These are phyloP conservation scores for Litsea cubeba DNA, from an alignment of 164 flowering plant genomes.

Conservation along the genomic window DNA sequence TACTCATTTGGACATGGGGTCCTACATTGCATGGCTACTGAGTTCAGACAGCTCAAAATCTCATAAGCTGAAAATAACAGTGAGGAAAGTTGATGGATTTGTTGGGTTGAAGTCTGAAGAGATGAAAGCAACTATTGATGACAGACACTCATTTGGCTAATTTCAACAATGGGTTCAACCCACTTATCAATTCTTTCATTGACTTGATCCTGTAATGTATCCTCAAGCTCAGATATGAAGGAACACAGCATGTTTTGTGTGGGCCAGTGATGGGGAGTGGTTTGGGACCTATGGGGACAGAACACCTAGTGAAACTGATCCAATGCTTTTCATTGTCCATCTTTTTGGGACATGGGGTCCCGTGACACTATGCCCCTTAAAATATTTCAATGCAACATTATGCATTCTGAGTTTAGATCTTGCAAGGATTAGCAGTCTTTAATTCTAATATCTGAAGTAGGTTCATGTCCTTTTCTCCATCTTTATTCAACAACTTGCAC, in stretches of 20 bases:
- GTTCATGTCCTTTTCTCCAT: background rate
- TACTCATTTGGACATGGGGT: background rate
- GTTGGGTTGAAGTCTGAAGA: background rate
- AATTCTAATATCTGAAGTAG: background rate
- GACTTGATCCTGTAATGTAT: no score
- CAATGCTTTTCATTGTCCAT: background rate
- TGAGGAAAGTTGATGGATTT: no score
- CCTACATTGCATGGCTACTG: background rate
- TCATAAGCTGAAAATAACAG: no score
- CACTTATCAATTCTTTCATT: background rate
- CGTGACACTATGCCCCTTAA: background rate
- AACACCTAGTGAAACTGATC: no score
- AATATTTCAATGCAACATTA: background rate
- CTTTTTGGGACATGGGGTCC: background rate
- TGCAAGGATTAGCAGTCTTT: no score
- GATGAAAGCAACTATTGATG: background rate
- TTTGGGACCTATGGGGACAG: no score
- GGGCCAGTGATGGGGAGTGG: no score
- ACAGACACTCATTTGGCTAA: background rate
- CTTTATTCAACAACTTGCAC: background rate
- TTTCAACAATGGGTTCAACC: background rate
- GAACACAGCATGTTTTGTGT: no score
- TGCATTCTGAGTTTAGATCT: background rate
- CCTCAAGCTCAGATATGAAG: no score
- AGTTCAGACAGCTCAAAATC: no score